A percentile compares a stretch with the other conserved stretches of the same genome.
Conservation (phyloP, 179 eudicot genomes). For the Spergularia azorica region DNA sequence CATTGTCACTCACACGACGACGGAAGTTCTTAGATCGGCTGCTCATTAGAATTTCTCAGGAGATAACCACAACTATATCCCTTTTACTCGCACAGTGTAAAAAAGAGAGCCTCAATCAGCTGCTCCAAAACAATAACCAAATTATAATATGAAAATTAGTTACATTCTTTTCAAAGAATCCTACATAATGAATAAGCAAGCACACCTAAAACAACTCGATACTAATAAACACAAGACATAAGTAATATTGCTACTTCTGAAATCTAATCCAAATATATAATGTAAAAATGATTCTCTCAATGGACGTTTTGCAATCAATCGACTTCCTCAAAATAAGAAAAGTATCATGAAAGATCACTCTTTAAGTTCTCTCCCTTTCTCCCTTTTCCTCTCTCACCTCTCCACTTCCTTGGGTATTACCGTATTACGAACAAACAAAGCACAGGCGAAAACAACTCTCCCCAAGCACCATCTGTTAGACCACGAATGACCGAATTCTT, state of each 20-base stretch:
- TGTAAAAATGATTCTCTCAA: neutral
- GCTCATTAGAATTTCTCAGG: conserved; percentile 38
- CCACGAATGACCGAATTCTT: too few relatives aligned
- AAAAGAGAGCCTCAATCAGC: neutral
- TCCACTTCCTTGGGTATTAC: too few relatives aligned
- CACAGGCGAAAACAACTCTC: too few relatives aligned
- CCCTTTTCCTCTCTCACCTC: too few relatives aligned
- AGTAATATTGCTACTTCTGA: neutral
- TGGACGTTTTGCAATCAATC: too few relatives aligned
- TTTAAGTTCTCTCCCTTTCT: too few relatives aligned
- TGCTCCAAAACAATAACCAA: neutral
- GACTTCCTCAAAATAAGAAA: too few relatives aligned
- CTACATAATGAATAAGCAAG: neutral
- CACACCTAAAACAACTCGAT: neutral
- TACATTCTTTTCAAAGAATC: too few relatives aligned
- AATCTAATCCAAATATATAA: neutral
- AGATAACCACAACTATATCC: neutral
- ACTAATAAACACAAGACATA: neutral
- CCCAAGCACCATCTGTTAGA: too few relatives aligned
- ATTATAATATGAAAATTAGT: too few relatives aligned
- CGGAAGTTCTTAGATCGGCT: conserved; percentile 68
- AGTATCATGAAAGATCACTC: too few relatives aligned
- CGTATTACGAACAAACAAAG: too few relatives aligned
- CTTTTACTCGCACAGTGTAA: neutral
- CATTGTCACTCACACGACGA: conserved; percentile 67